A percentile compares a stretch with the other conserved stretches of the same genome.
These are phyloP conservation scores for Cordyceps cateniannulata DNA, from an alignment of 2,329 filamentous ascomycete species.

Conservation along the genomic window DNA sequence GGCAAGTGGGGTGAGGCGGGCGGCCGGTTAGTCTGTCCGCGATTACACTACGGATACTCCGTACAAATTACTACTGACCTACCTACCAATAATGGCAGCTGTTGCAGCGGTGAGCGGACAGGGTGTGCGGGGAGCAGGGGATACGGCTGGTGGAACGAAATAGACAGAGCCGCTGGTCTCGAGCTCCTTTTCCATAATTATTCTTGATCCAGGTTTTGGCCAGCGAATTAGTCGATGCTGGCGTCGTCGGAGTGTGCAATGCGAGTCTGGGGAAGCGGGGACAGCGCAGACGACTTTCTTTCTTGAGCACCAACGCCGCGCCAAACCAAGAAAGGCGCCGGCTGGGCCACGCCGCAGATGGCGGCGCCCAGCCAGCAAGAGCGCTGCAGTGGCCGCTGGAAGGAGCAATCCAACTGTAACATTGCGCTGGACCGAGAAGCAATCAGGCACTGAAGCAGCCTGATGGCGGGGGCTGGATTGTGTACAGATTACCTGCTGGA, in stretches of 20 bases:
- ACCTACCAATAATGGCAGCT: not conserved
- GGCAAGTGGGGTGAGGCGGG: too few species aligned
- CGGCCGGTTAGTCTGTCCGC: too few species aligned
- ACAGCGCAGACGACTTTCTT: not conserved
- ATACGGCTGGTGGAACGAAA: too few species aligned
- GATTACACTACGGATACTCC: too few species aligned
- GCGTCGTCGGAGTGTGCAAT: not conserved
- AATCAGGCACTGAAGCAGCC: not conserved
- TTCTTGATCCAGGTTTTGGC: not conserved
- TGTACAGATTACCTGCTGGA: not conserved
- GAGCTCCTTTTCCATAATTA: not conserved
- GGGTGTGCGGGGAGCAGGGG: not conserved
- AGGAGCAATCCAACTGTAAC: not conserved
- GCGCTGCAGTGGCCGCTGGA: not conserved
- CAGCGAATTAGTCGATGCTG: not conserved
- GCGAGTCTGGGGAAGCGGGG: conserved; percentile 13
- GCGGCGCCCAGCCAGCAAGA: not conserved
- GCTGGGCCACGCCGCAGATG: not conserved
- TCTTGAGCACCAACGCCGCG: not conserved
- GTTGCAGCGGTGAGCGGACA: too few species aligned
- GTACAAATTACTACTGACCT: too few species aligned
- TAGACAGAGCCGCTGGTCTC: too few species aligned
- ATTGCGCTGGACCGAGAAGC: not conserved
- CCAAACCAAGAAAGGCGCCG: conserved; percentile 11
- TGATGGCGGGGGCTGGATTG: not conserved